Base-by-base conservation (phyloP, 768 basidiomycete genomes). In the Pluteus cervinus region DNA sequence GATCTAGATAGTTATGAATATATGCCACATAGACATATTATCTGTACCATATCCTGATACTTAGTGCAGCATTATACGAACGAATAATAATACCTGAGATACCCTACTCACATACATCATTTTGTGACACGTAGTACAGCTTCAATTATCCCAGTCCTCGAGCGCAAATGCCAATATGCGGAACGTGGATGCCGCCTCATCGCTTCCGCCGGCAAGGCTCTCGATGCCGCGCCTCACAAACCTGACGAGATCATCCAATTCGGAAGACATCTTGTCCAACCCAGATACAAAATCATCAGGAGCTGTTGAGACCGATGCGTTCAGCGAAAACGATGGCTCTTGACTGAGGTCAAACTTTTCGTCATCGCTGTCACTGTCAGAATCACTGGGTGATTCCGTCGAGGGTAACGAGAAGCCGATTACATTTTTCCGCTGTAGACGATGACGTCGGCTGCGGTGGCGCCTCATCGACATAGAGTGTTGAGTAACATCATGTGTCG, bases 141-240 rank as follows among this genome's bases (percentile, higher is more conserved):
- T n/a, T n/a, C n/a, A n/a, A n/a, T n/a, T n/a, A 56, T 86, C 84
- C 85, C 86, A 89, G 52, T 86, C 86, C 37, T 88, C 82, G 41
- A 90, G 61, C 28, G 74, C 65, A 54, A 90, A 89, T 7, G 84
- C 81, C 35, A 89, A 61, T 22, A 85, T 68, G 1, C 75, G 80
- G 52, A 86, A 88, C 1, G 79, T 65, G 20, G 77, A 55, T 9
- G 79, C 75, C 18, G 68, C 74, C 36, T 79, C 78, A 12, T 68
- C 68, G n/a, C 63, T 55, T 1, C 80, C 77, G 26, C 73, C 73
- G 9, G 80, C 80, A 16, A 87, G 60, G 47, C 65, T 76, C 53
- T 89, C 87, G 5, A 79, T 75, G 0, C 81, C 81, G 20, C 83
- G 62, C 29, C 81, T 59, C 4, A 88, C 51, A 53, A 84, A 84